Conservation (phyloP, 208 protist genomes). For the Polymyxa betae region DNA sequence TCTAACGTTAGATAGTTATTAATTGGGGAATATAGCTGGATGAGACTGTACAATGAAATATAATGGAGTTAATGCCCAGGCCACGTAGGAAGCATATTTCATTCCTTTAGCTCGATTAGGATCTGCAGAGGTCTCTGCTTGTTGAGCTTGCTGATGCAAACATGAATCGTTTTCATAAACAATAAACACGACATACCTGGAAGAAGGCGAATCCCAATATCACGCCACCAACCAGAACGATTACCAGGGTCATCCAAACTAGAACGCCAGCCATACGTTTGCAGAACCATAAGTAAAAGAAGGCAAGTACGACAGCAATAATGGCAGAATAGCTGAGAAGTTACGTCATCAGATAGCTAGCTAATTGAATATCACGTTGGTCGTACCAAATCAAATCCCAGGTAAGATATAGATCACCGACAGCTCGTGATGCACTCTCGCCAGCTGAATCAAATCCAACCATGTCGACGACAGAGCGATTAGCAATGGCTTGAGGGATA, state of each 20-base stretch:
- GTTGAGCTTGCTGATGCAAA: background rate
- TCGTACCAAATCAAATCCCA: background rate
- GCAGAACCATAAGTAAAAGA: slow-evolving; percentile 47
- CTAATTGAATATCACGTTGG: no score
- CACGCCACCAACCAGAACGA: slow-evolving; percentile 16
- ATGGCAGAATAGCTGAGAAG: background rate
- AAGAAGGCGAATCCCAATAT: slow-evolving; percentile 28
- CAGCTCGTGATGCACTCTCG: background rate
- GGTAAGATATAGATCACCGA: background rate
- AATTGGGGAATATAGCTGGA: background rate
- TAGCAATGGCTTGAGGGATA: background rate
- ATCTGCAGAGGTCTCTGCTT: background rate
- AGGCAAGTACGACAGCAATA: background rate
- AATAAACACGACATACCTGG: background rate
- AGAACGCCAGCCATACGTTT: background rate
- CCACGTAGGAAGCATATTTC: background rate
- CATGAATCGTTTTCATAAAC: no score
- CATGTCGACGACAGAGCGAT: background rate
- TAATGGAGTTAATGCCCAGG: background rate
- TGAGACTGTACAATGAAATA: background rate
- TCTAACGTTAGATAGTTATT: background rate
- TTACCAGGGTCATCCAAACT: background rate
- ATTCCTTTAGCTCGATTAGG: background rate
- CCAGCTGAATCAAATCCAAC: background rate
- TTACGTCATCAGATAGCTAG: background rate